Conservation (phyloP, 2,329 filamentous ascomycete genomes). For the Fusarium sp. region DNA sequence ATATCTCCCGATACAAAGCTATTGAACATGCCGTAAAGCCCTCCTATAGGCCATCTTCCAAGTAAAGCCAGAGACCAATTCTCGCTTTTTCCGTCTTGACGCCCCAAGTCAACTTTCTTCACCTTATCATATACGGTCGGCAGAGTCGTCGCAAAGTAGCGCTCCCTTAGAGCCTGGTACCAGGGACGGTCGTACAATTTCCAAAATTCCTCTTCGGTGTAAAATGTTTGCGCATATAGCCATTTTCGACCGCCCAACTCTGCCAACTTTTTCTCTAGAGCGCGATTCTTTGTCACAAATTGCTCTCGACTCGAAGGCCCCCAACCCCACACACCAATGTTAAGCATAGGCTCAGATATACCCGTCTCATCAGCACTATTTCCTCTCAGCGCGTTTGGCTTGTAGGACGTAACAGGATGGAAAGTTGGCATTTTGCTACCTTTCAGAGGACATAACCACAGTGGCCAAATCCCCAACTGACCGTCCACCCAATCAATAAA, state of each 20-base stretch:
- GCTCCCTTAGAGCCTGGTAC: constrained; percentile 69
- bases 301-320: constrained; percentile 62
- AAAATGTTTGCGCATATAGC: constrained; percentile 84
- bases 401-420: constrained; percentile 18
- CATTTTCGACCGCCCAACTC: constrained; percentile 80
- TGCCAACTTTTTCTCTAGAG: constrained; percentile 71
- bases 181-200: constrained; percentile 64
- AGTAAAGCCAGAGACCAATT: not conserved
- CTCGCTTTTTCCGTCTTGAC: constrained; percentile 5
- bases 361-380: accelerated
- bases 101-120: constrained; percentile 57
- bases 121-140: constrained; percentile 76
- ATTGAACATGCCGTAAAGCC: constrained; percentile 38
- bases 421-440: constrained; percentile 37
- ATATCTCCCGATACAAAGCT: constrained; percentile 36
- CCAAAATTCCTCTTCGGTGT: constrained; percentile 75
- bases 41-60: constrained; percentile 37
- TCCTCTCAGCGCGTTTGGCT: accelerated
- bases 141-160: constrained; percentile 67
- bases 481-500: constrained; percentile 47
- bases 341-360: constrained; percentile 57
- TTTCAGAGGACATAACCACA: constrained; percentile 47
- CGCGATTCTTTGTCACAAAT: constrained; percentile 73
- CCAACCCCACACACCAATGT: constrained; percentile 78
- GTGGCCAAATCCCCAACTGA: constrained; percentile 43